Evolutionary conservation across 441 rosid genomes (phyloP).

Genomic region (Aleurites moluccanus): DNA sequence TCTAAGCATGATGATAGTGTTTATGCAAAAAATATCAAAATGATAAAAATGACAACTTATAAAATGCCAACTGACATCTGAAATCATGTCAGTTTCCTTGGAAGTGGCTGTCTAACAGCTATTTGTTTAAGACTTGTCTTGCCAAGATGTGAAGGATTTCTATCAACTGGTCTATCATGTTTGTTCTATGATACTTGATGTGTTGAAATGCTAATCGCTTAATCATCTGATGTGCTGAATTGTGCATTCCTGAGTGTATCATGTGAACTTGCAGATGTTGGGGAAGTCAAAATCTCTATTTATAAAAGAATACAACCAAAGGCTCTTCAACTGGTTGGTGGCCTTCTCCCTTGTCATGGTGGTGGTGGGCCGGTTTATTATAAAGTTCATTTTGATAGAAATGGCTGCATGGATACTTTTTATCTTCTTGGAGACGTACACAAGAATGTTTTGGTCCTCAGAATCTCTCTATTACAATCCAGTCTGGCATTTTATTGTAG

Average conservation of each 20-base stretch:
- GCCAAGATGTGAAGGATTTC: background rate
- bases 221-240: conserved; percentile 5
- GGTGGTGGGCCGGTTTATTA: conserved; percentile 83
- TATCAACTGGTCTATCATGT: background rate
- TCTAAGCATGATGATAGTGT: background rate
- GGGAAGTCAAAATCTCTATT: conserved; percentile 73
- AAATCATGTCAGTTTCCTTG: too few species aligned
- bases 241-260: background rate
- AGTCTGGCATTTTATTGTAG: conserved; percentile 88
- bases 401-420: conserved; percentile 95
- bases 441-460: conserved; percentile 97
- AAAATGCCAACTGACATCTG: too few species aligned
- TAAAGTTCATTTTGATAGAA: conserved; percentile 88
- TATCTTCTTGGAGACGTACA: conserved; percentile 94
- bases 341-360: conserved; percentile 94
- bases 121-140: background rate
- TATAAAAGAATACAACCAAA: conserved; percentile 93
- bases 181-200: conserved; percentile 5
- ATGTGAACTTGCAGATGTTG: conserved; percentile 69
- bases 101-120: background rate
- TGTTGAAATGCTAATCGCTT: conserved; percentile 2
- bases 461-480: conserved; percentile 96
- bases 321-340: conserved; percentile 98
- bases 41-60: background rate
- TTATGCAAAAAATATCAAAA: background rate